A percentile compares a stretch with the other conserved stretches of the same genome.
Evolutionary conservation across 2,329 filamentous ascomycete species (phyloP).

Genomic region (Grosmannia huntii): DNA sequence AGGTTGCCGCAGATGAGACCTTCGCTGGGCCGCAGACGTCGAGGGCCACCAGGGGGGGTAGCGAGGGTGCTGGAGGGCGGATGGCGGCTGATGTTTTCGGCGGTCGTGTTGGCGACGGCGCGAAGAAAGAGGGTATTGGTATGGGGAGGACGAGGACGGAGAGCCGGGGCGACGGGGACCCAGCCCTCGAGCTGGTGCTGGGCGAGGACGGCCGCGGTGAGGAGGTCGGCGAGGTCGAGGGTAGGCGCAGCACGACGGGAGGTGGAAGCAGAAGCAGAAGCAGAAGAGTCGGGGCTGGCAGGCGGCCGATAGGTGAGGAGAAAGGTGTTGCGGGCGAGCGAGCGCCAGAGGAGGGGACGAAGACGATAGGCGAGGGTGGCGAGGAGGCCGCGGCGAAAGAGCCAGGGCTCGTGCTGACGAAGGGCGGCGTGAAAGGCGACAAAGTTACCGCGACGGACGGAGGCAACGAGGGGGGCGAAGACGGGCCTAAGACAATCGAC

Average conservation of each 20-base stretch:
- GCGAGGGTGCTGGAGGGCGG: constrained; percentile 20
- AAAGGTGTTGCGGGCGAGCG: constrained; percentile 66
- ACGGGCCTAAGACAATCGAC: constrained; percentile 44
- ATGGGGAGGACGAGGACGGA: constrained; percentile 25
- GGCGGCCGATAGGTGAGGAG: constrained; percentile 64
- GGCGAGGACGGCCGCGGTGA: constrained; percentile 48
- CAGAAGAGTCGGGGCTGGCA: constrained; percentile 3
- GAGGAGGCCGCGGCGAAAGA: constrained; percentile 62
- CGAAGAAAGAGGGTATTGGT: constrained; percentile 39
- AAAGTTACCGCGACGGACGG: constrained; percentile 60
- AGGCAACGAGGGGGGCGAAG: constrained; percentile 60
- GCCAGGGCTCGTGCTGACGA: constrained; percentile 53
- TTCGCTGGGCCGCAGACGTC: constrained; percentile 40
- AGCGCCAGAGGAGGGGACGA: constrained; percentile 73
- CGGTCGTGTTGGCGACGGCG: constrained; percentile 33
- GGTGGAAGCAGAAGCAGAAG: constrained; percentile 8
- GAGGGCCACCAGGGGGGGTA: constrained; percentile 34
- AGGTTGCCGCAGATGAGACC: constrained; percentile 53
- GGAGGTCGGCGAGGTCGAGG: constrained; percentile 58
- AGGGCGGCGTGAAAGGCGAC: constrained; percentile 59
- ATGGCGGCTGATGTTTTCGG: constrained; percentile 11
- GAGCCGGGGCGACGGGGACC: constrained; percentile 24
- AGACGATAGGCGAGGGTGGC: constrained; percentile 65
- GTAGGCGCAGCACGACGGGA: constrained; percentile 55
- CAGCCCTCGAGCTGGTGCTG: constrained; percentile 52